Evolutionary conservation across 495 filamentous ascomycete genomes (phyloP).

Genomic region (Bombardia bombarda): DNA sequence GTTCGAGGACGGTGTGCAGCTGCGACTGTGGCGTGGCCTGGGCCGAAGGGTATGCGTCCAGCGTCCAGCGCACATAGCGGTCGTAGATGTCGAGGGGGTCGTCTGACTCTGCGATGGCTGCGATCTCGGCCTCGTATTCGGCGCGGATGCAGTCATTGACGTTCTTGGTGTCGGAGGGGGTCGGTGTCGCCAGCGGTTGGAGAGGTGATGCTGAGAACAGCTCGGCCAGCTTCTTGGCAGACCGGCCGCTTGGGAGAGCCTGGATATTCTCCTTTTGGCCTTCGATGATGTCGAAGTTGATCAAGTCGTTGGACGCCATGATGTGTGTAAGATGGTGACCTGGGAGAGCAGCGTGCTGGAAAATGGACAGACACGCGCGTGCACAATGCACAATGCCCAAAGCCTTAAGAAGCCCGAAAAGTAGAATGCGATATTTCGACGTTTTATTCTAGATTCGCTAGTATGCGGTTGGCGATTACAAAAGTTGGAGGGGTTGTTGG

Average conservation of each 20-base stretch:
- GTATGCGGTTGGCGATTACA: no score
- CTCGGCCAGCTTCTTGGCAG: constrained; percentile 79
- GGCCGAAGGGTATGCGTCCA: constrained; percentile 89
- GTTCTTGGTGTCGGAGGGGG: constrained; percentile 61
- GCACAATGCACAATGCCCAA: no score
- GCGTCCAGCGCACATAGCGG: constrained; percentile 92
- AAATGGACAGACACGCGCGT: no score
- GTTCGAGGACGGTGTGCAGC: constrained; percentile 81
- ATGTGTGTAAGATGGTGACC: constrained; percentile 9
- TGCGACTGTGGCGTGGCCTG: constrained; percentile 86
- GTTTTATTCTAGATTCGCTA: no score
- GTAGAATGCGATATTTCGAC: no score
- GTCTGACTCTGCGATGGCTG: constrained; percentile 72
- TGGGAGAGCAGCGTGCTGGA: not conserved
- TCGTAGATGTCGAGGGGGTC: constrained; percentile 95
- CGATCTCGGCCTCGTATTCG: constrained; percentile 80
- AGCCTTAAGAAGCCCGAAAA: no score
- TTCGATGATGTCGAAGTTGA: constrained; percentile 95
- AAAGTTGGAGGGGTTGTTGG: no score
- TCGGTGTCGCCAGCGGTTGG: constrained; percentile 48
- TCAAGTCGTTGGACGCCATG: constrained; percentile 47
- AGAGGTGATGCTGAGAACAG: constrained; percentile 64
- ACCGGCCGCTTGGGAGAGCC: constrained; percentile 81
- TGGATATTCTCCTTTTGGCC: constrained; percentile 97
- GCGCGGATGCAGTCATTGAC: constrained; percentile 68